phyloP scores from a whole-genome alignment of 352 stramenopile species.

The Phytophthora pini region DNA sequence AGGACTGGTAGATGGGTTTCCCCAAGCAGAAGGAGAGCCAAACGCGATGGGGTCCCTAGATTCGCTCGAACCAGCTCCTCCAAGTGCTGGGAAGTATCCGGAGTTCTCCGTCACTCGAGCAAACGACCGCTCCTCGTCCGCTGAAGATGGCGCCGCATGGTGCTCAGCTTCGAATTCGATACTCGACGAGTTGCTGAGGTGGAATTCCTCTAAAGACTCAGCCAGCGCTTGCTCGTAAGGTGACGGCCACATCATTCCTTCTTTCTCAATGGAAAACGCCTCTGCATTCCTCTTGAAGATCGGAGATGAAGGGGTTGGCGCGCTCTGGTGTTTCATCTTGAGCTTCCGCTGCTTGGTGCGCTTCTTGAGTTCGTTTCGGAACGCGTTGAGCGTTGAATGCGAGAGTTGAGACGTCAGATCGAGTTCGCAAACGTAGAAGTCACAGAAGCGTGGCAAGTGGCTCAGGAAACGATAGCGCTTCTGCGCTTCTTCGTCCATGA shows the following conservation, averaged over 20 bases:
- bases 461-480: constrained; percentile 89
- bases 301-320: constrained; percentile 35
- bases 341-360: constrained; percentile 71
- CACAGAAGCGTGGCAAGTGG: constrained; percentile 86
- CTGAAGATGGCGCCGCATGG: constrained; percentile 6
- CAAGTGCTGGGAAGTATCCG: constrained; percentile 74
- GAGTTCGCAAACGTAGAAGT: constrained; percentile 90
- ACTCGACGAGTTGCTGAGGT: constrained; percentile 29
- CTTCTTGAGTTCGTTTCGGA: constrained; percentile 81
- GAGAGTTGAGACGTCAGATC: constrained; percentile 81
- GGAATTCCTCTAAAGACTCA: constrained; percentile 50
- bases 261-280: constrained; percentile 65
- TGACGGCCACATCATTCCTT: constrained; percentile 61
- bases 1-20: constrained; percentile 38
- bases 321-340: constrained; percentile 47
- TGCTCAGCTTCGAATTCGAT: constrained; percentile 27
- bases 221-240: constrained; percentile 56
- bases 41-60: constrained; percentile 25
- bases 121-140: constrained; percentile 64
- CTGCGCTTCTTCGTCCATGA: constrained; percentile 88
- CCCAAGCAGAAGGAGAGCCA: constrained; percentile 53
- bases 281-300: constrained; percentile 39
- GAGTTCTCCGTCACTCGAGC: constrained; percentile 75
- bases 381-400: constrained; percentile 59
- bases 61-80: constrained; percentile 14